Conservation (phyloP, 1,284 basidiomycete genomes). For the Somion occarium region DNA sequence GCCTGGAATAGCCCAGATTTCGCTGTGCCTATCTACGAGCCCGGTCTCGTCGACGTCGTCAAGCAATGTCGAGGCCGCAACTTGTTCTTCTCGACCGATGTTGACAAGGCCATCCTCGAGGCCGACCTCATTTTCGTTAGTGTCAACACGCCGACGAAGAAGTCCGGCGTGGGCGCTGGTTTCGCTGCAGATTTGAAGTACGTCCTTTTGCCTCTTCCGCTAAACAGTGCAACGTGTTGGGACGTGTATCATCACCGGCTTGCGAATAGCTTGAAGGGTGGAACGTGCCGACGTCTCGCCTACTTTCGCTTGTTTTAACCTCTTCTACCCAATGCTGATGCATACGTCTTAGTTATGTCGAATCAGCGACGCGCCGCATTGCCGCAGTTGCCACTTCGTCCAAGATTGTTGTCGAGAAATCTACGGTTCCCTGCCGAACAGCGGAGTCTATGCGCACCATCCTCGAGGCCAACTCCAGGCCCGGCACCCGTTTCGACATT, state of each 20-base stretch:
- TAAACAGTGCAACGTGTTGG: slow-evolving; percentile 1
- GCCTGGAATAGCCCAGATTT: slow-evolving; percentile 89
- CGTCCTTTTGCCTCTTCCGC: slow-evolving; percentile 19
- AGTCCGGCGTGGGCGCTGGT: slow-evolving; percentile 94
- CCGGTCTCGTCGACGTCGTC: slow-evolving; percentile 94
- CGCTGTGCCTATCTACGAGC: slow-evolving; percentile 91
- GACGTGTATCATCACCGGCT: too few relatives aligned
- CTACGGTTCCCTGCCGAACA: slow-evolving; percentile 97
- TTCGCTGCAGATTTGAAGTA: slow-evolving; percentile 97
- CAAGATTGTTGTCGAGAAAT: slow-evolving; percentile 99
- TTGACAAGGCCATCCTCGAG: slow-evolving; percentile 89
- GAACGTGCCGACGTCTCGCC: too few relatives aligned
- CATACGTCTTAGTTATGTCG: slow-evolving; percentile 57
- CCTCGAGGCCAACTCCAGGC: slow-evolving; percentile 95
- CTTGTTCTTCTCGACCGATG: slow-evolving; percentile 95
- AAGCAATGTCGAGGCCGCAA: slow-evolving; percentile 87
- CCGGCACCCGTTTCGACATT: slow-evolving; percentile 92
- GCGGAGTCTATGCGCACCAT: slow-evolving; percentile 99
- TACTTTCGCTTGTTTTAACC: too few relatives aligned
- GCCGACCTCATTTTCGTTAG: slow-evolving; percentile 90
- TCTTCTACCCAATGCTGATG: not conserved
- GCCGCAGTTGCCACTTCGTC: slow-evolving; percentile 85
- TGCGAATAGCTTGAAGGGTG: too few relatives aligned
- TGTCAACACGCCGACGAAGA: slow-evolving; percentile 98
- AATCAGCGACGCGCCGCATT: slow-evolving; percentile 93